Base-by-base conservation (phyloP, 1,139 yeast species). In the Blastobotrys raffinosifermentans region DNA sequence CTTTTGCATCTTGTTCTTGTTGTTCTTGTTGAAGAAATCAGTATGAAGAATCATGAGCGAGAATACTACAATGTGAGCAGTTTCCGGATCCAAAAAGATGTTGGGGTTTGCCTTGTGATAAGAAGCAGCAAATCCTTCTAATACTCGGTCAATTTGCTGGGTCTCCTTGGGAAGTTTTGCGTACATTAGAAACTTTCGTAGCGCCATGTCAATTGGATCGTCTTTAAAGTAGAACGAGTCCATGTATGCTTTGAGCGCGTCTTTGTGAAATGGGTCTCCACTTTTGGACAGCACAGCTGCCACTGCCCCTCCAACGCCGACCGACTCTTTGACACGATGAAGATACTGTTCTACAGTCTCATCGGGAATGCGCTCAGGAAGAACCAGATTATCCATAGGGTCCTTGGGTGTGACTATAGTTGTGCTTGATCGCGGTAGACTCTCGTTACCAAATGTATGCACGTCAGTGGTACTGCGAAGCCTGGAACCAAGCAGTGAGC, bases 21-120 rank as follows among this genome's bases (percentile, higher is more conserved):
- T 80, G 53, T 72, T 75, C 18, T 70, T 67, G 58, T 80, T 80
- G 62, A 77, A 80, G 43, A 65, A 70, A 51, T 80, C 87, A 0
- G 89, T 80, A 51, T 80, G 87, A 22, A 80, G 61, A 67, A 80
- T 75, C 36, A 80, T 66, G 30, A 80, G 56, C 1, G 84, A 75
- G 51, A 75, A 80, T 0, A 75, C 67, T 7, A 78, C 53, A 34
- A 77, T 70, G 49, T 77, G 77, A 2, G 79, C 67, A 13, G 64
- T 69, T 41, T 78, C 85, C 4, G 66, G 63, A 13, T 64, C 59
- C 37, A 52, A 38, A 30, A 63, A 70, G 3, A 66, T 41, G 4
- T 50, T 51, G 0, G 64, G 63, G 43, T 72, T 70, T 39, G 67
- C 63, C 34, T 60, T 56, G 38, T 64, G 60, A 51, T 68, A 80